A percentile compares a stretch with the other conserved stretches of the same genome.
phyloP scores from a whole-genome alignment of 164 flowering plant species.

The Vitis rotundifolia region DNA sequence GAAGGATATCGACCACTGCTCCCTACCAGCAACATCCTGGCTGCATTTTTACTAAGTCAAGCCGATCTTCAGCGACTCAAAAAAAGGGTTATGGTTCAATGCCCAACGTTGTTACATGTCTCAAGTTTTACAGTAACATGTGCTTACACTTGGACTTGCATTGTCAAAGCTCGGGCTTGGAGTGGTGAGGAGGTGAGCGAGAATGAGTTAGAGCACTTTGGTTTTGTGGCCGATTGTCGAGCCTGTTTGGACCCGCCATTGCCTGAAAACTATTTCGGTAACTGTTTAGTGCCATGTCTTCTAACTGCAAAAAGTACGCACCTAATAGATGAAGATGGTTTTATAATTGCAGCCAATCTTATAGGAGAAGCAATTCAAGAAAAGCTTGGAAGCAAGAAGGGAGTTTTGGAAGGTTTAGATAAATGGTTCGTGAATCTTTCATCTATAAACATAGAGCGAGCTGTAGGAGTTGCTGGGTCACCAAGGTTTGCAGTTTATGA shows the following conservation, averaged over 20 bases:
- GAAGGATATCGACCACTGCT: no score
- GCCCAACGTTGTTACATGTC: background rate
- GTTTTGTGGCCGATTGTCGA: conserved; percentile 23
- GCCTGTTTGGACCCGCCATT: conserved; percentile 24
- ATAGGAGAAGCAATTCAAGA: conserved; percentile 17
- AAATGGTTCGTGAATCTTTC: background rate
- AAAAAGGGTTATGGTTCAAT: background rate
- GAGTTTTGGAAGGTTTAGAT: background rate
- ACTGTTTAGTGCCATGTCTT: conserved; percentile 8
- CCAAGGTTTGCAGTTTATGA: conserved; percentile 9
- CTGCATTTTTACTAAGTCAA: background rate
- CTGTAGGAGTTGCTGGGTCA: conserved; percentile 17
- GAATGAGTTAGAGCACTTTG: background rate
- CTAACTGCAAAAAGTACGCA: background rate
- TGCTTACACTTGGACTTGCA: conserved; percentile 31
- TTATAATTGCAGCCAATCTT: conserved; percentile 18
- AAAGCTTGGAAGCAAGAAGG: background rate
- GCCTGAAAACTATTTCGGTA: conserved; percentile 34
- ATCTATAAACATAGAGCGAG: no score
- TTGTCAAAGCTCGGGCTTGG: conserved; percentile 9
- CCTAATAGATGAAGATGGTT: conserved; percentile 25
- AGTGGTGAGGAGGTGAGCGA: background rate
- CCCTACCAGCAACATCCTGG: background rate
- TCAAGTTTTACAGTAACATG: conserved; percentile 30
- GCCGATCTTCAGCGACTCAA: conserved; percentile 6